A percentile compares a stretch with the other conserved stretches of the same genome.
These are phyloP conservation scores for Penicillium pulvis DNA, from an alignment of 495 filamentous ascomycete genomes.

Conservation along the genomic window DNA sequence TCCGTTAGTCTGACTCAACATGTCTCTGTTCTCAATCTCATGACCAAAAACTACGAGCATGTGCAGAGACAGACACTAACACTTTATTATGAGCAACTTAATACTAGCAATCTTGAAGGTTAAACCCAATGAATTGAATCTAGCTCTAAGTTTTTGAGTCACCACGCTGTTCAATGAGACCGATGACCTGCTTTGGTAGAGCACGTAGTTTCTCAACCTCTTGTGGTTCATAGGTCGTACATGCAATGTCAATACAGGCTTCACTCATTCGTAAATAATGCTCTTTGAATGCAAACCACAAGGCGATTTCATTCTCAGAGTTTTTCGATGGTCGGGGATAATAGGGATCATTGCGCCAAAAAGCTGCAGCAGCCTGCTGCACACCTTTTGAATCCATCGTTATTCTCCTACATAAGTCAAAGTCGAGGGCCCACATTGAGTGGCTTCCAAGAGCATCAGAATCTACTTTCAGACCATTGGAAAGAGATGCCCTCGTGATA, in stretches of 20 bases:
- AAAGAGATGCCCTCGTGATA: not conserved
- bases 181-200: not conserved
- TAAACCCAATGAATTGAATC: no score
- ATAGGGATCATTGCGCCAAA: constrained; percentile 1
- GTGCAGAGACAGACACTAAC: no score
- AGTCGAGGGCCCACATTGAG: constrained; percentile 1
- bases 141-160: not conserved
- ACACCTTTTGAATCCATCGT: constrained; percentile 1
- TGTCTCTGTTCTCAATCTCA: no score
- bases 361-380: not conserved
- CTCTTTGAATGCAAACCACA: no score
- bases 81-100: no score
- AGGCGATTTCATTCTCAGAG: no score
- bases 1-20: no score
- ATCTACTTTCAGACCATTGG: not conserved
- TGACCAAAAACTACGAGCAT: no score
- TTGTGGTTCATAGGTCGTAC: not conserved
- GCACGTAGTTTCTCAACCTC: not conserved
- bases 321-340: not conserved
- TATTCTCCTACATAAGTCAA: constrained; percentile 4
- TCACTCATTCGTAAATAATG: no score
- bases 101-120: no score
- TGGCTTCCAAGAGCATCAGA: constrained; percentile 1
- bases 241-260: not conserved
- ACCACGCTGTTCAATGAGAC: not conserved